Conservation (phyloP, 495 filamentous ascomycete species). For the Pyrenula aspistea region DNA sequence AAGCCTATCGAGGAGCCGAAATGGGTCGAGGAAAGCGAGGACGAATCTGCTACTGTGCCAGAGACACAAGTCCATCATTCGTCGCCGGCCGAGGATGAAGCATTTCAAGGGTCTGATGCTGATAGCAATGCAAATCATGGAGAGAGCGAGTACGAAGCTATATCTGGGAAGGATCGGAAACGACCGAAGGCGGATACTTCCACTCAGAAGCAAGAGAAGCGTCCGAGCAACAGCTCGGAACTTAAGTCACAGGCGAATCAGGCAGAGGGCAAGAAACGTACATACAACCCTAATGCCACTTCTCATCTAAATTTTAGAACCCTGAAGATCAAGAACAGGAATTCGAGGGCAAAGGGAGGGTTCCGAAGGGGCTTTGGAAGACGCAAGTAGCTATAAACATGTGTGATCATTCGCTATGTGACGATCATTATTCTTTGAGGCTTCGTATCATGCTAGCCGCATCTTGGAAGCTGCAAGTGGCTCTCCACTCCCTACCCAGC, state of each 20-base stretch:
- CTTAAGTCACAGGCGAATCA: not conserved
- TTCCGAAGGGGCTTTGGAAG: not conserved
- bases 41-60: constrained; percentile 17
- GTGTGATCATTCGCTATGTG: not conserved
- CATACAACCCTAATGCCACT: constrained; percentile 42
- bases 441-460: too few relatives aligned
- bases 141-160: not conserved
- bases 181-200: not conserved
- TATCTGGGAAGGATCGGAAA: not conserved
- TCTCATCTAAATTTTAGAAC: constrained; percentile 68
- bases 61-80: not conserved
- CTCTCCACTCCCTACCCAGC: constrained; percentile 25
- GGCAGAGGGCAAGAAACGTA: not conserved
- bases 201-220: too few relatives aligned
- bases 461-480: too few relatives aligned
- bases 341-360: constrained; percentile 17
- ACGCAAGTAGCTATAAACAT: not conserved
- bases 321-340: constrained; percentile 60
- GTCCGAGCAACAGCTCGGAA: not conserved
- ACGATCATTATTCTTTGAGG: too few relatives aligned
- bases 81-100: not conserved
- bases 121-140: not conserved
- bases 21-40: constrained; percentile 16
- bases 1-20: constrained; percentile 21
- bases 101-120: not conserved